phyloP scores from a whole-genome alignment of 805 yeast species.

The Pichia exigua region DNA sequence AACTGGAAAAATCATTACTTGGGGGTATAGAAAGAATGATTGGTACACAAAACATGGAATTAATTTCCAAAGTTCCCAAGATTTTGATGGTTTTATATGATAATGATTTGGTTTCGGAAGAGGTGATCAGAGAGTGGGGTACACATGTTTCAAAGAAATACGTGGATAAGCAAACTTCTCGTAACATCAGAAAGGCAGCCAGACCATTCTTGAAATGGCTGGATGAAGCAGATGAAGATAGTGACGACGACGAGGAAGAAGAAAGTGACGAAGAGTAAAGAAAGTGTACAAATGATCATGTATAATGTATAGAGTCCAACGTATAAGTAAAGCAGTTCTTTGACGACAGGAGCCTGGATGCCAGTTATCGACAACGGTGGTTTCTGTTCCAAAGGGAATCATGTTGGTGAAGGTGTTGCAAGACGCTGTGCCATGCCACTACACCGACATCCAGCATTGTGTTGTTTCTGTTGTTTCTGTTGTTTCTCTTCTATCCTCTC shows the following conservation, averaged over 20 bases:
- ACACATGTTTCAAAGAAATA: slow-evolving; percentile 86
- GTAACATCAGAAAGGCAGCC: slow-evolving; percentile 93
- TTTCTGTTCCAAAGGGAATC: too few species aligned
- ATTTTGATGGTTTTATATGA: slow-evolving; percentile 77
- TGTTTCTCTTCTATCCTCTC: too few species aligned
- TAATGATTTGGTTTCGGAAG: slow-evolving; percentile 78
- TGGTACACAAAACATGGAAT: slow-evolving; percentile 66
- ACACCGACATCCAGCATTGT: too few species aligned
- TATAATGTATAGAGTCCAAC: neutral
- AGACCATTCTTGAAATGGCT: slow-evolving; percentile 95
- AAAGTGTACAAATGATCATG: neutral
- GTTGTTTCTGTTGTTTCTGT: too few species aligned
- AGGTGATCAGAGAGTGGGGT: slow-evolving; percentile 76
- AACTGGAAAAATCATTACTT: slow-evolving; percentile 78
- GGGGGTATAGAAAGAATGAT: slow-evolving; percentile 95
- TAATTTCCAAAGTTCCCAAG: slow-evolving; percentile 70
- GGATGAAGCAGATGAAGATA: slow-evolving; percentile 83
- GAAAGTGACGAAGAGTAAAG: slow-evolving; percentile 29
- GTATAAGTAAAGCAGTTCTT: too few species aligned
- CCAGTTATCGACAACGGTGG: too few species aligned
- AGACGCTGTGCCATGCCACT: too few species aligned
- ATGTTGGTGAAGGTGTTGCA: too few species aligned
- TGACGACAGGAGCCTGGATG: too few species aligned
- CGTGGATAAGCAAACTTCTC: slow-evolving; percentile 84
- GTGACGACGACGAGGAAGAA: slow-evolving; percentile 49